A percentile compares a stretch with the other conserved stretches of the same genome.
Evolutionary conservation across 75 land plant genomes (phyloP).

Genomic region (Picea glauca): DNA sequence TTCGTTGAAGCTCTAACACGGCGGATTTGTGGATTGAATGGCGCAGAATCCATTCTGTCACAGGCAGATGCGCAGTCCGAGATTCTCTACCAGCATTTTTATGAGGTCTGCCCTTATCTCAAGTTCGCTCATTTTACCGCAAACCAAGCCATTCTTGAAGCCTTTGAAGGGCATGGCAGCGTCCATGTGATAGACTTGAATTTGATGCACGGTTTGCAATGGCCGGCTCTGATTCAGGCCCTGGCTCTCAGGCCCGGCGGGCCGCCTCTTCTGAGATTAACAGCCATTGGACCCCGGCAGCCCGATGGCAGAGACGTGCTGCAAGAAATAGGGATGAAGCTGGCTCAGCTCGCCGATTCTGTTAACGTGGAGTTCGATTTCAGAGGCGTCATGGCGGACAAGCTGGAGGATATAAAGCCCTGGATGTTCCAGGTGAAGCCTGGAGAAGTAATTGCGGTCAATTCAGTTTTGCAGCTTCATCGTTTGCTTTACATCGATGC

Average conservation of each 20-base stretch:
- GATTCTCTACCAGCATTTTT: slow-evolving; percentile 70
- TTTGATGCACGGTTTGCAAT: slow-evolving; percentile 78
- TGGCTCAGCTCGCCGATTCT: slow-evolving; percentile 70
- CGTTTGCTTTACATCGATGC: slow-evolving; percentile 34
- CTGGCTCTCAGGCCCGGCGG: slow-evolving; percentile 81
- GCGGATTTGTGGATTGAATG: slow-evolving; percentile 35
- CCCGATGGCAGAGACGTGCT: slow-evolving; percentile 49
- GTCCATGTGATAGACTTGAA: slow-evolving; percentile 84
- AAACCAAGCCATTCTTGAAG: slow-evolving; percentile 91
- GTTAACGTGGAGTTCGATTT: slow-evolving; percentile 73
- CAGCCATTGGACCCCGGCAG: slow-evolving; percentile 79
- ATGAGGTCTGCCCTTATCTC: slow-evolving; percentile 87
- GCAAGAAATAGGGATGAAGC: slow-evolving; percentile 63
- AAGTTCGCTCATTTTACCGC: slow-evolving; percentile 98
- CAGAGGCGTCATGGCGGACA: slow-evolving; percentile 64
- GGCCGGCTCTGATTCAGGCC: slow-evolving; percentile 94
- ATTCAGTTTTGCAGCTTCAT: slow-evolving; percentile 80
- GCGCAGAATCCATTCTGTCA: slow-evolving; percentile 6
- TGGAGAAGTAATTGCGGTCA: slow-evolving; percentile 73
- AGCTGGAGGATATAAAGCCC: slow-evolving; percentile 68
- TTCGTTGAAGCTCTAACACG: slow-evolving; percentile 78
- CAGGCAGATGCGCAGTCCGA: slow-evolving; percentile 42
- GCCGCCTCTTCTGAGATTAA: slow-evolving; percentile 72
- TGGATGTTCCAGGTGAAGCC: slow-evolving; percentile 56
- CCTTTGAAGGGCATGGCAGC: slow-evolving; percentile 57